Evolutionary conservation across 768 basidiomycete species (phyloP).

Genomic region (Suillus lakei): DNA sequence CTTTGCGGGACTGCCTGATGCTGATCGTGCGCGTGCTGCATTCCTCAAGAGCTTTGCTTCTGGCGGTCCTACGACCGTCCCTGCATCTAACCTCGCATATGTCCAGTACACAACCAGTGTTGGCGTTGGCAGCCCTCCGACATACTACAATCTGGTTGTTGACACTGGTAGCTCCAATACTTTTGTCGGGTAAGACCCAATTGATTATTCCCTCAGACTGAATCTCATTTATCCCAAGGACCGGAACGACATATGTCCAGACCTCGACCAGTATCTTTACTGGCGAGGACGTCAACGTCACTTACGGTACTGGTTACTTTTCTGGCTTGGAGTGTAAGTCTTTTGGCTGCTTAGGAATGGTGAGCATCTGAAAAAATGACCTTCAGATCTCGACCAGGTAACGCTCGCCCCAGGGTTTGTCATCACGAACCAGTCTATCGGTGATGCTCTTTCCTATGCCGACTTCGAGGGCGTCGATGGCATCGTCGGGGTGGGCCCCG

Average conservation of each 20-base stretch:
- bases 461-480: conserved; percentile 25
- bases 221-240: conserved; percentile 7
- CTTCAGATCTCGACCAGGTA: conserved; percentile 19
- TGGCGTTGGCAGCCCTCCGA: conserved; percentile 22
- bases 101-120: conserved; percentile 19
- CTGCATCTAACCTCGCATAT: conserved; percentile 11
- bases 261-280: conserved; percentile 20
- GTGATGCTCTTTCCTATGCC: conserved; percentile 16
- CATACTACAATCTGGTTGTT: conserved; percentile 22
- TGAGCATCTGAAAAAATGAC: neutral
- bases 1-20: conserved; percentile 6
- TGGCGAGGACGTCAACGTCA: conserved; percentile 13
- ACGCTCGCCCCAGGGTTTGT: conserved; percentile 20
- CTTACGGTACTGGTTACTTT: conserved; percentile 12
- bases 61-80: conserved; percentile 5
- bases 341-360: neutral
- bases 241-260: conserved; percentile 15
- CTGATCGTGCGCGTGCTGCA: conserved; percentile 8
- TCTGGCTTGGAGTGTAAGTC: conserved; percentile 39
- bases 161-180: conserved; percentile 32
- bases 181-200: conserved; percentile 21
- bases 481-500: conserved; percentile 22
- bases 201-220: neutral
- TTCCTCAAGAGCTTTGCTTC: neutral
- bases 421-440: conserved; percentile 26